Percentiles rank a stretch among this genome's conserved stretches.
Evolutionary conservation across 2,329 filamentous ascomycete species (phyloP).

Genomic region (Talaromyces sp.): DNA sequence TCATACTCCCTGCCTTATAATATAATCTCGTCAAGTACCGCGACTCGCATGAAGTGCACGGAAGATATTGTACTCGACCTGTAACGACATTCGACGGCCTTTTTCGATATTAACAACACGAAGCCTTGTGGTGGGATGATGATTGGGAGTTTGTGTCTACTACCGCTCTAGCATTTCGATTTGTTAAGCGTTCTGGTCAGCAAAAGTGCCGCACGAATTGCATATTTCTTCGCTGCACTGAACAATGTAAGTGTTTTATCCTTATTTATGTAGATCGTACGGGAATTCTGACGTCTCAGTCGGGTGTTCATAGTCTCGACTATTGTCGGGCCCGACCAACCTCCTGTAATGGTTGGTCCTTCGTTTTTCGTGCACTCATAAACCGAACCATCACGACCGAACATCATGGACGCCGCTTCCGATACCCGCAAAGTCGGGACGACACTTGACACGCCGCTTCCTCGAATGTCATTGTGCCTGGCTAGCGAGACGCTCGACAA

Average conservation of each 20-base stretch:
- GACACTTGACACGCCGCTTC: background rate
- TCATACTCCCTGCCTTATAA: background rate
- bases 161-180: background rate
- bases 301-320: constrained; percentile 5
- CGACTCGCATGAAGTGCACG: background rate
- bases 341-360: constrained; percentile 3
- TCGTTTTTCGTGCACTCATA: constrained; percentile 3
- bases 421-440: background rate
- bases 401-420: background rate
- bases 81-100: background rate
- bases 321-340: background rate
- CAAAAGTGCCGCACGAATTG: background rate
- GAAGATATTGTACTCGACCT: background rate
- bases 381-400: background rate
- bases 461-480: constrained; percentile 28
- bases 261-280: background rate
- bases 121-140: background rate
- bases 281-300: background rate
- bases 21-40: background rate
- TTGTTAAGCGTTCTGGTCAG: background rate
- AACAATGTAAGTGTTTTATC: background rate
- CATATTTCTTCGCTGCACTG: background rate
- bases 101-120: background rate
- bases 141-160: background rate
- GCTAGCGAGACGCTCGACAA: constrained; percentile 23